A percentile compares a stretch with the other conserved stretches of the same genome.
These are phyloP conservation scores for Metschnikowia rubicola DNA, from an alignment of 805 yeast species.

Conservation along the genomic window DNA sequence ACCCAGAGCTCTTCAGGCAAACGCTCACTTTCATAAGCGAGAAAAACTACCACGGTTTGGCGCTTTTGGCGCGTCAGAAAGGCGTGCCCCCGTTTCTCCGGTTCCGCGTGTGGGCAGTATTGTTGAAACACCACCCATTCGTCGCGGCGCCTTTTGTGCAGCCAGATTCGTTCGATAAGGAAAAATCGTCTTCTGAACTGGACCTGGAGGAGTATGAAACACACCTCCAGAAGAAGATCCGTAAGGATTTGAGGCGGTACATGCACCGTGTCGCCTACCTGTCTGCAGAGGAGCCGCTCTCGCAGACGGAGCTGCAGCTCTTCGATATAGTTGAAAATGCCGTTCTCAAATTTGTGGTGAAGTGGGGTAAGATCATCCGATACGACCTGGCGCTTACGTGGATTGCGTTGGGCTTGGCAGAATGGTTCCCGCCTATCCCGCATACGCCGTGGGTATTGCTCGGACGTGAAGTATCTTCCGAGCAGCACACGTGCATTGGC, in stretches of 20 bases:
- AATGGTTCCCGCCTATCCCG: conserved; percentile 75
- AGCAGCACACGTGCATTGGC: conserved; percentile 29
- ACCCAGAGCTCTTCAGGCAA: conserved; percentile 46
- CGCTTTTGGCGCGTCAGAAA: conserved; percentile 72
- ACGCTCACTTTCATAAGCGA: conserved; percentile 54
- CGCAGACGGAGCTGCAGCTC: conserved; percentile 49
- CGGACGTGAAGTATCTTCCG: conserved; percentile 43
- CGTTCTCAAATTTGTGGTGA: conserved; percentile 58
- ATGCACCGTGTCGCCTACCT: conserved; percentile 43
- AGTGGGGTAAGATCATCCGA: conserved; percentile 76
- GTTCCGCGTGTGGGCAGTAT: conserved; percentile 77
- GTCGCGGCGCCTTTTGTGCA: conserved; percentile 71
- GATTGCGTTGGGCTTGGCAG: conserved; percentile 85
- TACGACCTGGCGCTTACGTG: conserved; percentile 83
- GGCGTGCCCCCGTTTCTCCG: conserved; percentile 86
- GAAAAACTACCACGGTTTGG: conserved; percentile 70
- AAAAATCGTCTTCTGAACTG: conserved; percentile 11
- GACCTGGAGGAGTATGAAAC: conserved; percentile 20
- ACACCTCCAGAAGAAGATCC: conserved; percentile 34
- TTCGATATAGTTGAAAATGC: conserved; percentile 57
- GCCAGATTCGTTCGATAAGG: conserved; percentile 42
- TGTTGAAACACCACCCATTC: conserved; percentile 80
- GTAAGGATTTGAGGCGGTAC: conserved; percentile 60
- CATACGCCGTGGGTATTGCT: conserved; percentile 52
- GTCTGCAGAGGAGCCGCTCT: conserved; percentile 24